phyloP scores from a whole-genome alignment of 2,329 filamentous ascomycete genomes.

The Thyridium curvatum region DNA sequence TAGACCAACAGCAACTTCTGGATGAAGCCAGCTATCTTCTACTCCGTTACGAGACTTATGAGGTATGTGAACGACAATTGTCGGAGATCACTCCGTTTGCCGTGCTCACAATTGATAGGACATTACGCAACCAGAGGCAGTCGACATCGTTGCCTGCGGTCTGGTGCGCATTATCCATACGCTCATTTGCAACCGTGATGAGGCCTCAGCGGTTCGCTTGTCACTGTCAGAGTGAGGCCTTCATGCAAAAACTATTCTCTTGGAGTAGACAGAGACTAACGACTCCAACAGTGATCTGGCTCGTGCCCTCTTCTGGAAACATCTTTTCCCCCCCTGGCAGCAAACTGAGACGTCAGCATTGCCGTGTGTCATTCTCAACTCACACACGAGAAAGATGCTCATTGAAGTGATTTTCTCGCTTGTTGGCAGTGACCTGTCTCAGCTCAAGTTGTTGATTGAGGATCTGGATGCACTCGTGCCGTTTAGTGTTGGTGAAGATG shows the following conservation, averaged over 20 bases:
- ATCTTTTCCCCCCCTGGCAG: conserved; percentile 55
- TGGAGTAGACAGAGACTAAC: neutral
- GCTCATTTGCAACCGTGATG: conserved; percentile 15
- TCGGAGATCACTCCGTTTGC: conserved; percentile 6
- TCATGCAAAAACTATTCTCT: no score
- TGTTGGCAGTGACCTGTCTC: conserved; percentile 41
- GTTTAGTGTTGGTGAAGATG: conserved; percentile 30
- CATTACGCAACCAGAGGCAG: conserved; percentile 26
- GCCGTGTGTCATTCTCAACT: conserved; percentile 41
- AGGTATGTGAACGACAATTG: conserved; percentile 17
- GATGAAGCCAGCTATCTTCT: conserved; percentile 14
- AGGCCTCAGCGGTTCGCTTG: neutral
- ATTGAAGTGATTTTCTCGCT: conserved; percentile 54
- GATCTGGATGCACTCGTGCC: conserved; percentile 44
- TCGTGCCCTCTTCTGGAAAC: conserved; percentile 51
- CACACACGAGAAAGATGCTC: conserved; percentile 49
- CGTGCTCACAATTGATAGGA: conserved; percentile 21
- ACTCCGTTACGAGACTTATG: conserved; percentile 20
- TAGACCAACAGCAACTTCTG: conserved; percentile 22
- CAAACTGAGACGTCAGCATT: conserved; percentile 18
- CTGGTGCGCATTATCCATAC: conserved; percentile 26
- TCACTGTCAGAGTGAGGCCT: neutral
- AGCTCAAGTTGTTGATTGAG: conserved; percentile 45
- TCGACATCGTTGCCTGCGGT: conserved; percentile 28
- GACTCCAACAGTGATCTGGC: conserved; percentile 22